Percentiles rank a stretch among this genome's conserved stretches.
These are phyloP conservation scores for Eimeria sp. DNA, from an alignment of 169 alveolate species.

Conservation along the genomic window DNA sequence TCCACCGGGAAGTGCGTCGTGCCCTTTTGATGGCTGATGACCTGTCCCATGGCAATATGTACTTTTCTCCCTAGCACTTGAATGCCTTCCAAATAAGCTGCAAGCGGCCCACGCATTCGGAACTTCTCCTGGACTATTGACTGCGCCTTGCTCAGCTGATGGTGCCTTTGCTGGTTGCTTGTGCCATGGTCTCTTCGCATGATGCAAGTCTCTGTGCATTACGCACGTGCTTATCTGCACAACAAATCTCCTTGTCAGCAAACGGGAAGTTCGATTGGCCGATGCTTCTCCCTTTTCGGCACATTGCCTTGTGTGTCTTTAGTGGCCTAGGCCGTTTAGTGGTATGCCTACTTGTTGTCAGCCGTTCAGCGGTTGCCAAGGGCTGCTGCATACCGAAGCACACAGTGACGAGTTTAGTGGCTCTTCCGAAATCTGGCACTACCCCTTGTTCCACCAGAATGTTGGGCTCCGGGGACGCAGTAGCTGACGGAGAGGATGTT, in stretches of 20 bases:
- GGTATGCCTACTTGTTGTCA: not conserved
- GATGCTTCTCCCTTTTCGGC: not conserved
- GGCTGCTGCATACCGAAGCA: not conserved
- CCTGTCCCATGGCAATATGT: too few species aligned
- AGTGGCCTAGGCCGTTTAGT: not conserved
- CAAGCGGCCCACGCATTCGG: too few species aligned
- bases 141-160: too few species aligned
- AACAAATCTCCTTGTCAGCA: not conserved
- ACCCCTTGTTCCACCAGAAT: not conserved
- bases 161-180: too few species aligned
- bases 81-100: too few species aligned
- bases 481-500: not conserved
- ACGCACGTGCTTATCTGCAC: not conserved
- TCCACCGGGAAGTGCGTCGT: too few species aligned
- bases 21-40: too few species aligned
- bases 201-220: not conserved
- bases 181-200: too few species aligned
- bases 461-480: not conserved
- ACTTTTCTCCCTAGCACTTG: too few species aligned
- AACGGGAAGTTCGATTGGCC: not conserved
- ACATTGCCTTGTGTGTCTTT: not conserved
- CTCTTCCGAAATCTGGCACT: not conserved
- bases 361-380: not conserved
- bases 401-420: not conserved
- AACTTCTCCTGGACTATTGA: too few species aligned